phyloP scores from a whole-genome alignment of 2,329 filamentous ascomycete species.

The Penicillium sp. region DNA sequence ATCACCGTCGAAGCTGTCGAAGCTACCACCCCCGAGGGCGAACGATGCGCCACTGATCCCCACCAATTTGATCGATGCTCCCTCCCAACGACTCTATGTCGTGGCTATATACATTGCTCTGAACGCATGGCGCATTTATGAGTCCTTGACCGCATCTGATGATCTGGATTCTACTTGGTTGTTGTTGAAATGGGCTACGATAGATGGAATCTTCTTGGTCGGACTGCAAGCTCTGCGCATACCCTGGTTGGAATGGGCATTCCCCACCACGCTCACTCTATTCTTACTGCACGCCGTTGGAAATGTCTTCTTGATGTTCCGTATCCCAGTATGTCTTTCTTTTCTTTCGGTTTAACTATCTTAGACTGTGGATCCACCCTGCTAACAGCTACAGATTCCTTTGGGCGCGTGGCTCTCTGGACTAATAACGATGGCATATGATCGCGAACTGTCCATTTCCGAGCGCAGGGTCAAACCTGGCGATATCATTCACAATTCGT shows the following conservation, averaged over 20 bases:
- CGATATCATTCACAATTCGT: slow-evolving; percentile 83
- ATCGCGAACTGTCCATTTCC: slow-evolving; percentile 89
- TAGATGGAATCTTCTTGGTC: slow-evolving; percentile 85
- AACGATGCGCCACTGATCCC: slow-evolving; percentile 66
- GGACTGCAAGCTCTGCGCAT: slow-evolving; percentile 82
- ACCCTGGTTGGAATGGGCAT: slow-evolving; percentile 93
- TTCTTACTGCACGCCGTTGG: slow-evolving; percentile 68
- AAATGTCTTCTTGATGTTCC: slow-evolving; percentile 89
- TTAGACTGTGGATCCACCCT: neutral
- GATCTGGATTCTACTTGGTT: slow-evolving; percentile 83
- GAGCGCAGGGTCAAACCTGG: slow-evolving; percentile 87
- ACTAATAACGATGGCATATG: slow-evolving; percentile 77
- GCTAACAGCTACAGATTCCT: slow-evolving; percentile 56
- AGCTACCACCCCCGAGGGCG: slow-evolving; percentile 18
- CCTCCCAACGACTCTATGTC: slow-evolving; percentile 84
- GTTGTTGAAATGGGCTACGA: slow-evolving; percentile 87
- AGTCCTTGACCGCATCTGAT: slow-evolving; percentile 75
- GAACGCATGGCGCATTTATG: slow-evolving; percentile 79
- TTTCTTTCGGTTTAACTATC: neutral
- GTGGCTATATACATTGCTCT: slow-evolving; percentile 72
- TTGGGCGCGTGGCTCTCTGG: slow-evolving; percentile 68
- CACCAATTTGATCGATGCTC: slow-evolving; percentile 76
- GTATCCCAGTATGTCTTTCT: slow-evolving; percentile 62
- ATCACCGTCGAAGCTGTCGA: slow-evolving; percentile 20
- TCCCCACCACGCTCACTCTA: slow-evolving; percentile 64